These are phyloP conservation scores for Cynanchum wilfordii DNA, from an alignment of 257 asterid species.

Conservation along the genomic window DNA sequence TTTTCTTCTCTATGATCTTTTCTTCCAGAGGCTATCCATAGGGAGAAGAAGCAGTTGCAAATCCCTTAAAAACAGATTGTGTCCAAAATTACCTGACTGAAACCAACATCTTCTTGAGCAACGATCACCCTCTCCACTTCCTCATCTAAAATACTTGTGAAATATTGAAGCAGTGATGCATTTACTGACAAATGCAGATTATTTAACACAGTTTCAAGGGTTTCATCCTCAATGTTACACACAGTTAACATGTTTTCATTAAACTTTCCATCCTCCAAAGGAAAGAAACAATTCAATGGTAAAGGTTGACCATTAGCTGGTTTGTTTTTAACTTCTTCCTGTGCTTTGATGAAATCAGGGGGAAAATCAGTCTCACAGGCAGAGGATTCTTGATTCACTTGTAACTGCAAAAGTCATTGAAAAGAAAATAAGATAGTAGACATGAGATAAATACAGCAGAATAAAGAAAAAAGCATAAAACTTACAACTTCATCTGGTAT, in stretches of 20 bases:
- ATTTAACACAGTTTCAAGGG: slow-evolving; percentile 50
- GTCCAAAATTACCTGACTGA: not conserved
- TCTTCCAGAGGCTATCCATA: not conserved
- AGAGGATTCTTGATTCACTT: slow-evolving; percentile 40
- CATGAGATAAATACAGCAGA: slow-evolving; percentile 19
- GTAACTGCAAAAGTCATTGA: slow-evolving; percentile 40
- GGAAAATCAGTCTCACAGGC: slow-evolving; percentile 58
- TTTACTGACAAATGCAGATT: slow-evolving; percentile 70
- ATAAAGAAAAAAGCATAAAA: slow-evolving; percentile 15
- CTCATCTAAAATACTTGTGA: slow-evolving; percentile 47
- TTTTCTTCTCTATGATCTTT: not conserved
- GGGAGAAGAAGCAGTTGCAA: not conserved
- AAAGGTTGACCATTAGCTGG: slow-evolving; percentile 6
- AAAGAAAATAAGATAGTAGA: slow-evolving; percentile 20
- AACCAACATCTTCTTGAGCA: slow-evolving; percentile 23
- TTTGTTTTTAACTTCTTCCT: not conserved
- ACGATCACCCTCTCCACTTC: slow-evolving; percentile 53
- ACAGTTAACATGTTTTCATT: slow-evolving; percentile 15
- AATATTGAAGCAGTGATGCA: slow-evolving; percentile 38
- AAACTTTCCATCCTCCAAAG: slow-evolving; percentile 27
- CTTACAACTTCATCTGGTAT: slow-evolving; percentile 48
- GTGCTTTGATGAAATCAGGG: slow-evolving; percentile 65
- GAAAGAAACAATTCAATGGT: slow-evolving; percentile 25
- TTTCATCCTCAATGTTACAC: slow-evolving; percentile 25
- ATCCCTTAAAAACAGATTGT: not conserved